Evolutionary conservation across 2,329 filamentous ascomycete genomes (phyloP).

Genomic region (Aureobasidium subglaciale): DNA sequence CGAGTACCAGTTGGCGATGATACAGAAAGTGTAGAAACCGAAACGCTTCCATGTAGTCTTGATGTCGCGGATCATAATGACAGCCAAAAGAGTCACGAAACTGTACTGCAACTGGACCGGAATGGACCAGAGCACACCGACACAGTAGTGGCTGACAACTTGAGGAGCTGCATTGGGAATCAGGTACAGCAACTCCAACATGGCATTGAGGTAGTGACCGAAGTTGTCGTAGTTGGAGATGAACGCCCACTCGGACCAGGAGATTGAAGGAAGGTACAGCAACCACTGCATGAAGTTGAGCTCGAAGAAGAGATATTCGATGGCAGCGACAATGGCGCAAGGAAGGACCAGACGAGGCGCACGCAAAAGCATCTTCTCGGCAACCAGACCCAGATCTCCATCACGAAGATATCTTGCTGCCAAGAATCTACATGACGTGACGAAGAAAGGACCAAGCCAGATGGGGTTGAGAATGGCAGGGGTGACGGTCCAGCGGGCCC

Average conservation of each 20-base stretch:
- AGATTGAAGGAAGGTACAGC: constrained; percentile 39
- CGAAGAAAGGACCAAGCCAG: constrained; percentile 44
- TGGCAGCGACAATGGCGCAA: constrained; percentile 34
- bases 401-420: constrained; percentile 36
- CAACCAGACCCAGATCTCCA: constrained; percentile 37
- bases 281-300: constrained; percentile 37
- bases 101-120: constrained; percentile 43
- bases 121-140: constrained; percentile 45
- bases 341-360: constrained; percentile 43
- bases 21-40: constrained; percentile 36
- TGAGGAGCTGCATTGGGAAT: constrained; percentile 44
- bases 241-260: constrained; percentile 44
- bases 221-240: constrained; percentile 35
- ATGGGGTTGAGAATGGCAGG: constrained; percentile 41
- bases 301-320: constrained; percentile 44
- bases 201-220: constrained; percentile 37
- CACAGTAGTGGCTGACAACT: constrained; percentile 43
- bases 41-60: constrained; percentile 43
- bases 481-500: constrained; percentile 36
- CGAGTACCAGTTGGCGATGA: constrained; percentile 42
- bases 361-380: constrained; percentile 38
- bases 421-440: constrained; percentile 42
- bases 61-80: constrained; percentile 39
- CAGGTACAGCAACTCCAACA: constrained; percentile 40
- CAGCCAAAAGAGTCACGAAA: constrained; percentile 38